Evolutionary conservation across 1,139 yeast species (phyloP), one percentile per base, ranked within the genome.

Genomic region (Yamadazyma conglobata): DNA sequence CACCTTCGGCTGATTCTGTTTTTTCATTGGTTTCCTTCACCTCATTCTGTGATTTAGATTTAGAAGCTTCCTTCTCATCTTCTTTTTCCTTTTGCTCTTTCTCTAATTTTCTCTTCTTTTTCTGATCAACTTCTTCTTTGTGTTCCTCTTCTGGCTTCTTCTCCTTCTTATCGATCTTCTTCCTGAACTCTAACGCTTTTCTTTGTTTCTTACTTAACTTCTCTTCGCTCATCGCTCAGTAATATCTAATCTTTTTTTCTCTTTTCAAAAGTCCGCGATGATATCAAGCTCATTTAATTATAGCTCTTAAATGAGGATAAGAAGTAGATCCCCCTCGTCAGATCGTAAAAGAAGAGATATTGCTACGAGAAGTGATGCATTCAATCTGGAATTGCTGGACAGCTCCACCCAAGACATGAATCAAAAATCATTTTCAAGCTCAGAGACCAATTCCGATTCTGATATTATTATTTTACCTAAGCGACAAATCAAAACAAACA

Each of bases 101-200:
- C 27, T 37, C 42, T 24, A 37, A 32, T 32, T 44, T 47, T 27
- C 42, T 46, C 15, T 42, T 47, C 16, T 32, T 39, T 30, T 51
- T 51, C 28, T 44, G 40, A 9, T 45, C 47, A 7, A 40, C 44
- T 31, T 42, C 48, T 40, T 47, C 52, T 17, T 36, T 39, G 11
- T 32, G 50, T 44, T 34, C 46, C 30, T 48, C 40, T 44, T 52
- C 63, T 12, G 59, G 40, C 41, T 63, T 37, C 46, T 64, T 68
- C 45, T 72, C 69, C 33, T 66, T 60, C 34, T 44, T 44, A n/a
- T 44, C 48, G 22, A 42, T 37, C 35, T 43, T 44, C 31, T 37
- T 35, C 19, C 78, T 69, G 58, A 84, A 86, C 52, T 81, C 79
- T 33, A 79, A 71, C 5, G 94, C 91, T 57, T 86, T 85, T 37